A percentile compares a stretch with the other conserved stretches of the same genome.
Conservation (phyloP, 495 filamentous ascomycete species). For the Chaetomidium leptoderma region DNA sequence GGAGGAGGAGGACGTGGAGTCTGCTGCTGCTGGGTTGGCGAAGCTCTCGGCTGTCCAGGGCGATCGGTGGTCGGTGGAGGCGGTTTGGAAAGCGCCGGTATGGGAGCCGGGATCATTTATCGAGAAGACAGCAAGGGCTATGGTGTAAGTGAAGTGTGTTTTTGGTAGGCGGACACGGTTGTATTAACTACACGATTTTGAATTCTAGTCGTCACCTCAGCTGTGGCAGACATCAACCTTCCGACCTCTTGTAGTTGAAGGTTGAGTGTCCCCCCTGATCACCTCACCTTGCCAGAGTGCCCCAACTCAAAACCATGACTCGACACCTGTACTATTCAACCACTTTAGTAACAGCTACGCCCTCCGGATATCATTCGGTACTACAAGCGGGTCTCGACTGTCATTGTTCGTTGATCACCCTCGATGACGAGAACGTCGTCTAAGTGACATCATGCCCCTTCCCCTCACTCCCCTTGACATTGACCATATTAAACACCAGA, state of each 20-base stretch:
- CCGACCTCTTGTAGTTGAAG: no score
- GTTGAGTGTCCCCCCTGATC: no score
- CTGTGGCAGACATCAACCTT: no score
- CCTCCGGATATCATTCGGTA: not conserved
- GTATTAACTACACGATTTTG: no score
- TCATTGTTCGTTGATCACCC: not conserved
- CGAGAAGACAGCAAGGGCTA: not conserved
- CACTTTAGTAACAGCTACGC: no score
- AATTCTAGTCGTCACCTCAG: no score
- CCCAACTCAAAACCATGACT: no score
- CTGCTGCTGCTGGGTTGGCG: not conserved
- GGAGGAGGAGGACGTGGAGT: not conserved
- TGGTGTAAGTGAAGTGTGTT: no score
- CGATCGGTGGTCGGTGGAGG: not conserved
- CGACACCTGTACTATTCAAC: no score
- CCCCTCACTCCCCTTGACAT: not conserved
- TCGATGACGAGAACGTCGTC: constrained; percentile 6
- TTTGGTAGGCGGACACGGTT: no score
- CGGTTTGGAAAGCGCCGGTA: not conserved
- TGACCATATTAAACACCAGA: no score
- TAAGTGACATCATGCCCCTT: constrained; percentile 9
- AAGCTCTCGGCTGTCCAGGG: not conserved
- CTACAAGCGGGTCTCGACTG: not conserved
- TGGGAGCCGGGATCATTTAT: not conserved
- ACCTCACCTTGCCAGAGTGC: no score